A percentile compares a stretch with the other conserved stretches of the same genome.
phyloP scores from a whole-genome alignment of 208 protist genomes.

The Crithidia expoeki region DNA sequence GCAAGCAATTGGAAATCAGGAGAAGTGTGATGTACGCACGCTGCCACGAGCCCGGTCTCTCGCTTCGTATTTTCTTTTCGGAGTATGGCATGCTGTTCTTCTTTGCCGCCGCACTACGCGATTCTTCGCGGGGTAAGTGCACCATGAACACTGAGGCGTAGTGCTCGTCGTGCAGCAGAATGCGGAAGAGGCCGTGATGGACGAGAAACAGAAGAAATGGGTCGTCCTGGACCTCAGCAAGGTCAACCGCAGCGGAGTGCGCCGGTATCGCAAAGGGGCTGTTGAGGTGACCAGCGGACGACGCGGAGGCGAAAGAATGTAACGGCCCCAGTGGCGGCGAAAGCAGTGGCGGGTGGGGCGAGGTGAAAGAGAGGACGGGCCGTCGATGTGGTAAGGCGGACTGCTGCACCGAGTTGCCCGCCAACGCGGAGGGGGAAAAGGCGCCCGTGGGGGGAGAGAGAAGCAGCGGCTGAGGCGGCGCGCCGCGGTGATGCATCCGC shows the following conservation, averaged over 20 bases:
- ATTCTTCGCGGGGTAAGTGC: conserved; percentile 2
- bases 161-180: conserved; percentile 42
- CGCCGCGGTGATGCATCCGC: background rate
- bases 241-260: background rate
- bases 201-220: conserved; percentile 36
- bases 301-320: background rate
- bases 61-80: too few species aligned
- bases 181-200: conserved; percentile 44
- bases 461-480: conserved; percentile 1
- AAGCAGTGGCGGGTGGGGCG: background rate
- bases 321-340: background rate
- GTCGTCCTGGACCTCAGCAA: conserved; percentile 2
- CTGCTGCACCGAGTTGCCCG: background rate
- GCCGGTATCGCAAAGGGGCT: conserved; percentile 2
- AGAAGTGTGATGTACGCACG: conserved; percentile 17
- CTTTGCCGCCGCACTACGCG: background rate
- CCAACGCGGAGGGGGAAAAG: background rate
- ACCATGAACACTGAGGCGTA: conserved; percentile 33
- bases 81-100: too few species aligned
- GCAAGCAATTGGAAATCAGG: conserved; percentile 25
- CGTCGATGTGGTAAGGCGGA: background rate
- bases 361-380: background rate
- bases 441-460: background rate
- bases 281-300: background rate
- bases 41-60: background rate